Percentiles rank a stretch among this genome's conserved stretches.
Conservation (phyloP, 345 rosid species). For the Camelina sativa region DNA sequence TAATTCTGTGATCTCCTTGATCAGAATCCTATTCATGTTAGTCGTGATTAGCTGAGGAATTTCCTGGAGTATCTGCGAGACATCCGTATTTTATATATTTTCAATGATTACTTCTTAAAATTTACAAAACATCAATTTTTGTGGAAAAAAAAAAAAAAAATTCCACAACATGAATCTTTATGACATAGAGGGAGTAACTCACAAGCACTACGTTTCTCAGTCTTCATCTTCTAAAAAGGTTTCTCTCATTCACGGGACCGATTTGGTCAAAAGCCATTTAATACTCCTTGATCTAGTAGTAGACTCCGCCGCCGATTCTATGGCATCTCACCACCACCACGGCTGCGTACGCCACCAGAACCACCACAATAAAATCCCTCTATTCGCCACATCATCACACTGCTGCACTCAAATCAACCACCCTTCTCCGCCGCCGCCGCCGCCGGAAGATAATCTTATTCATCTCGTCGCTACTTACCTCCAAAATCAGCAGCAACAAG, state of each 20-base stretch:
- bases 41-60: too few relatives aligned
- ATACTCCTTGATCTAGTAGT: not conserved
- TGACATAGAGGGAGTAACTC: too few relatives aligned
- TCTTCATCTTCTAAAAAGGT: not conserved
- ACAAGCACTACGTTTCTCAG: conserved; percentile 23
- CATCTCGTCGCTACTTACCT: conserved; percentile 59
- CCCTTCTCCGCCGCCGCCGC: conserved; percentile 34
- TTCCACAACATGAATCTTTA: too few relatives aligned
- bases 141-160: too few relatives aligned
- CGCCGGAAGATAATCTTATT: conserved; percentile 51
- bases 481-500: conserved; percentile 51
- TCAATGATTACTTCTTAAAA: too few relatives aligned
- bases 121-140: too few relatives aligned
- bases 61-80: too few relatives aligned
- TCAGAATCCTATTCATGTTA: too few relatives aligned
- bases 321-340: conserved; percentile 60
- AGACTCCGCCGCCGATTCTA: conserved; percentile 34
- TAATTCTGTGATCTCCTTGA: too few relatives aligned
- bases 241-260: conserved; percentile 13
- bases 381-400: conserved; percentile 22
- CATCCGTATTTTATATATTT: too few relatives aligned
- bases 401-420: conserved; percentile 42
- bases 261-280: conserved; percentile 35
- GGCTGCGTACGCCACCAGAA: conserved; percentile 34
- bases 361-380: conserved; percentile 40